Evolutionary conservation across 164 flowering plant genomes (phyloP), one percentile per base, ranked within the genome.

Genomic region (Sedum album): DNA sequence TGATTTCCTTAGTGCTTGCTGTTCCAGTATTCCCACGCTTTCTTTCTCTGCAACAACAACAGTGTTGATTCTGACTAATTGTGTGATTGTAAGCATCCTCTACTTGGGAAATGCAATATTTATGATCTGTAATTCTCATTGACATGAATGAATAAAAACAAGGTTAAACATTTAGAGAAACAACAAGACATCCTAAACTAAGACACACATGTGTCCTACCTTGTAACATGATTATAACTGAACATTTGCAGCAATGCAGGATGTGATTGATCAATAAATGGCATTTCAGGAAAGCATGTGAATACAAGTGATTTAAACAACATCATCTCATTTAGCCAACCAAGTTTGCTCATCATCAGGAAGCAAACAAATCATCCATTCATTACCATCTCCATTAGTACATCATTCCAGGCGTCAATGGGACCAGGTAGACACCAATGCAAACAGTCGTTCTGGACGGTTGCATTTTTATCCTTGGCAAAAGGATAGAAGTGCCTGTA

Each of bases 321-420:
- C 46, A 41, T 1, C 11, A 41, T 8, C 46, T 41, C 14, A 41
- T 10, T 41, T 14, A 41, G 46, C 11, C 46, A 41, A 41, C 46
- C 11, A 1, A 41, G 46, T 41, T 41, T 41, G 15, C 14, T 41
- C 11, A 41, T 41, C 41, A n/a, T n/a, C 41, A 38, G 4, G 41
- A 38, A 55, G 30, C 61, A n/a, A 5, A 20, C 61, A 9, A 0
- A 11, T 78, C 77, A 82, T 35, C 82, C 73, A 66, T 81, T 80
- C 17, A 77, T 68, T 46, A 80, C 71, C 85, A 81, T 75, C 67
- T 85, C 79, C 90, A 90, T 82, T 36, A 93, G 68, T 60, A 93
- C 71, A 72, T 90, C 93, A 64, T 88, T 90, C 96, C 89, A 88
- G 98, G 96, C 72, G 88, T 41, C 46, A 41, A 41, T 41, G 46